phyloP scores from a whole-genome alignment of 768 basidiomycete genomes.

The Lentinula sp. region DNA sequence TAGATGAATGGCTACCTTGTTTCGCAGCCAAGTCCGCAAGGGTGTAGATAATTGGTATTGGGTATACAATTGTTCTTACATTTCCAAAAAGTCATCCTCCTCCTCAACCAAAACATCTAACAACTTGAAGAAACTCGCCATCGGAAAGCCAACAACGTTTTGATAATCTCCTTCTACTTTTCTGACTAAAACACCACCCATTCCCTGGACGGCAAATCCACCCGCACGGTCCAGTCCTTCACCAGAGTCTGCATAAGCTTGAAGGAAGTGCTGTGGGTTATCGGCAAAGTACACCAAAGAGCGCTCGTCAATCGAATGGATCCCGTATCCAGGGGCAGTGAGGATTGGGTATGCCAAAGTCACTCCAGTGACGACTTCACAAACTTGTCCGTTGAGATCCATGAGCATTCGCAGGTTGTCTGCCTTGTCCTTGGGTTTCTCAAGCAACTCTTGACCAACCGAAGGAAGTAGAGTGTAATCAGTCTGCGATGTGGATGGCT shows the following conservation, averaged over 20 bases:
- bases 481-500: slow-evolving; percentile 50
- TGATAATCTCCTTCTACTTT: slow-evolving; percentile 87
- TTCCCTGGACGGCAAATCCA: slow-evolving; percentile 92
- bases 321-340: slow-evolving; percentile 68
- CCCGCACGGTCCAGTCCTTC: slow-evolving; percentile 89
- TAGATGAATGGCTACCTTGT: slow-evolving; percentile 45
- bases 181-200: slow-evolving; percentile 75
- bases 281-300: slow-evolving; percentile 74
- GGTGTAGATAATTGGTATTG: neutral
- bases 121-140: slow-evolving; percentile 74
- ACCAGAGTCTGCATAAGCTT: slow-evolving; percentile 79
- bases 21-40: slow-evolving; percentile 14
- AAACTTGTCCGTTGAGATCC: slow-evolving; percentile 79
- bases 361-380: slow-evolving; percentile 92
- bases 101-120: slow-evolving; percentile 68
- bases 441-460: slow-evolving; percentile 68
- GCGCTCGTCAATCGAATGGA: slow-evolving; percentile 77
- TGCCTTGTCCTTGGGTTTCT: slow-evolving; percentile 76
- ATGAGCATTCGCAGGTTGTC: slow-evolving; percentile 87
- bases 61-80: slow-evolving; percentile 18
- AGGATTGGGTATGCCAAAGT: slow-evolving; percentile 77
- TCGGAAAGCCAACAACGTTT: slow-evolving; percentile 92
- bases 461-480: slow-evolving; percentile 50
- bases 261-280: slow-evolving; percentile 47
- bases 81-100: slow-evolving; percentile 64